Evolutionary conservation across 2,329 filamentous ascomycete species (phyloP).

Genomic region (Cordyceps fumosorosea): DNA sequence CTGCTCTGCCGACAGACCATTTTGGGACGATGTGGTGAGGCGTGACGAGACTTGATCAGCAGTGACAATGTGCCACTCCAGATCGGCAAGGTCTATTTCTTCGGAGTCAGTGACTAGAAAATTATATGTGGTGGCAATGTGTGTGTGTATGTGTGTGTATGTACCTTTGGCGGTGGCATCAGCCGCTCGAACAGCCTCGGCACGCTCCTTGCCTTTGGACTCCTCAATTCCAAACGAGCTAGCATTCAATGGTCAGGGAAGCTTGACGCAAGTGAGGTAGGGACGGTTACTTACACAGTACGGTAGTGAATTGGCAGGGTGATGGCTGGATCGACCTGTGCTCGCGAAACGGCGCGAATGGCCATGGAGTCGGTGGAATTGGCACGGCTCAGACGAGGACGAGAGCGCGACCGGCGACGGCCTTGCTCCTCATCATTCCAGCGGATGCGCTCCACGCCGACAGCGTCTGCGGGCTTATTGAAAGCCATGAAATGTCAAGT

Average conservation of each 20-base stretch:
- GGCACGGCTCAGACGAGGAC: conserved; percentile 18
- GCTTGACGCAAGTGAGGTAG: neutral
- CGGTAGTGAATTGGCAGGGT: conserved; percentile 48
- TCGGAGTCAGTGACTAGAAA: neutral
- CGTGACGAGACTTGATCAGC: conserved; percentile 52
- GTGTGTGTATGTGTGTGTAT: too few relatives aligned
- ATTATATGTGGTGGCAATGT: neutral
- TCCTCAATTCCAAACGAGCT: conserved; percentile 52
- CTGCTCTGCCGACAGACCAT: conserved; percentile 56
- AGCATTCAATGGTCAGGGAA: conserved; percentile 7
- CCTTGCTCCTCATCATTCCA: conserved; percentile 32
- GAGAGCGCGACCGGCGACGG: conserved; percentile 16
- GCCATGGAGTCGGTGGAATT: conserved; percentile 33
- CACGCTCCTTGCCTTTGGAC: conserved; percentile 39
- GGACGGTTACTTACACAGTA: conserved; percentile 42
- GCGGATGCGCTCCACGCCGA: conserved; percentile 24
- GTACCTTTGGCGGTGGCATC: conserved; percentile 40
- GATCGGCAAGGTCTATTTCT: conserved; percentile 46
- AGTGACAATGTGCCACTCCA: conserved; percentile 62
- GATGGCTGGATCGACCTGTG: conserved; percentile 20
- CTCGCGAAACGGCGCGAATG: conserved; percentile 31
- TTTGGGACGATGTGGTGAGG: conserved; percentile 46
- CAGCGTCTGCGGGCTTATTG: conserved; percentile 13
- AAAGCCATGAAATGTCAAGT: conserved; percentile 1
- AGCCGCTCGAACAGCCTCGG: conserved; percentile 31